Base-by-base conservation (phyloP, 179 eudicot species). In the Silene noctiflora region DNA sequence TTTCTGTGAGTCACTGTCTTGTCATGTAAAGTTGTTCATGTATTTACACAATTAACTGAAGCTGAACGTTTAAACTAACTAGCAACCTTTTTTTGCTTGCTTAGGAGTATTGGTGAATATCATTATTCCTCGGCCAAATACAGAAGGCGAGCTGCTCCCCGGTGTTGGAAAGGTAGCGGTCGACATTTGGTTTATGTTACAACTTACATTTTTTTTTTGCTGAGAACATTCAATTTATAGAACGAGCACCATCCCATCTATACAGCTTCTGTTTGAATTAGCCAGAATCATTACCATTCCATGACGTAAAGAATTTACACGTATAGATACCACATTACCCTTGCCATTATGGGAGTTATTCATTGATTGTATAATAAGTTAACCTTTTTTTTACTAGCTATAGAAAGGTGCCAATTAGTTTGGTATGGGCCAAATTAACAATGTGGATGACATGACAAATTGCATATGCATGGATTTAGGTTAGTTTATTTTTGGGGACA, bases 121-220 rank as follows among this genome's bases (percentile, higher is more conserved):
- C 25, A 55, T 91, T 31, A 91, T 91, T 72, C 96, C 96, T 35
- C 89, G 93, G 25, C 96, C 93, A 3, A 42, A 77, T 71, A 67
- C 80, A 20, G 78, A 80, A 69, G 88, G 85, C 35, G 86, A 87
- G 70, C 79, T 73, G 51, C 69, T 67, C 42, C 81, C 88, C 27
- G 93, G 93, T 76, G 87, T 89, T 82, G 96, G 96, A 69, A 91
- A 89, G 96, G 96, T 91, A 88, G 22, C 29, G 3, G 20, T 75
- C 21, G 31, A 58, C 56, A 20, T 35, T 59, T 74, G 21, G 42
- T 4, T 69, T 27, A 21, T 27, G 29, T 21, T 10, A 51, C 20
- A 53, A 13, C n/a, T 21, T 10, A 24, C 35, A 53, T 11, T 21
- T 6, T 27, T 27, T 20, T 20, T 44, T 16, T 6, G 11, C 51